phyloP scores from a whole-genome alignment of 2,329 filamentous ascomycete species.

The Colletotrichum spaethianum region DNA sequence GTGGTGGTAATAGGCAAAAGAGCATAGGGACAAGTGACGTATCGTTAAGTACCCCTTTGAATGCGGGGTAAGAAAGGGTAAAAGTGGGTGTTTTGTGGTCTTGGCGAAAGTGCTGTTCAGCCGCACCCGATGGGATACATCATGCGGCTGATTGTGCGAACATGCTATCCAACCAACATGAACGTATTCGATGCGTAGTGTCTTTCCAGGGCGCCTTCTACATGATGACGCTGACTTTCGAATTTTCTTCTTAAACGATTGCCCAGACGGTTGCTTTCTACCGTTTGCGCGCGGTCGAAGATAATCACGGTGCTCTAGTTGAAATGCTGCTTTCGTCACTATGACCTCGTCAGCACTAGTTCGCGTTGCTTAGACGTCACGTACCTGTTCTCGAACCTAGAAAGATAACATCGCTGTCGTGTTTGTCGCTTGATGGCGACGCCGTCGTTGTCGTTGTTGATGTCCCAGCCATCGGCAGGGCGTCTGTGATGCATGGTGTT shows the following conservation, averaged over 20 bases:
- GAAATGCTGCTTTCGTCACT: neutral
- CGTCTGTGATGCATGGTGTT: neutral
- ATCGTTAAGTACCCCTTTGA: too few relatives aligned
- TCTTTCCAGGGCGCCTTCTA: neutral
- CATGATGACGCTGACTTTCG: neutral
- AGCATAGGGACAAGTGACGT: too few relatives aligned
- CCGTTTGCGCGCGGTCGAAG: neutral
- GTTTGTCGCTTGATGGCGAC: neutral
- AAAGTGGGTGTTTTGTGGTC: too few relatives aligned
- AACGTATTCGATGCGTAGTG: neutral
- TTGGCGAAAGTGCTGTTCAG: too few relatives aligned
- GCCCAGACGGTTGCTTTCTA: neutral
- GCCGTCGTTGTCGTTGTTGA: neutral
- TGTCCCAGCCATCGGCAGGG: neutral
- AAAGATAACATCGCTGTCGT: neutral
- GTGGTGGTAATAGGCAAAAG: too few relatives aligned
- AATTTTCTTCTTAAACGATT: neutral
- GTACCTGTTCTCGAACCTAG: neutral
- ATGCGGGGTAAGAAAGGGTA: too few relatives aligned
- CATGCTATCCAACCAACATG: neutral
- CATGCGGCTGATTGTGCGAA: neutral
- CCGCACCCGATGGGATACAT: too few relatives aligned
- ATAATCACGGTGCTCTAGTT: neutral
- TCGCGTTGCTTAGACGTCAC: neutral
- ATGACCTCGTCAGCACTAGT: neutral